Evolutionary conservation across 106 monocot genomes (phyloP).

Genomic region (Chionographis japonica): DNA sequence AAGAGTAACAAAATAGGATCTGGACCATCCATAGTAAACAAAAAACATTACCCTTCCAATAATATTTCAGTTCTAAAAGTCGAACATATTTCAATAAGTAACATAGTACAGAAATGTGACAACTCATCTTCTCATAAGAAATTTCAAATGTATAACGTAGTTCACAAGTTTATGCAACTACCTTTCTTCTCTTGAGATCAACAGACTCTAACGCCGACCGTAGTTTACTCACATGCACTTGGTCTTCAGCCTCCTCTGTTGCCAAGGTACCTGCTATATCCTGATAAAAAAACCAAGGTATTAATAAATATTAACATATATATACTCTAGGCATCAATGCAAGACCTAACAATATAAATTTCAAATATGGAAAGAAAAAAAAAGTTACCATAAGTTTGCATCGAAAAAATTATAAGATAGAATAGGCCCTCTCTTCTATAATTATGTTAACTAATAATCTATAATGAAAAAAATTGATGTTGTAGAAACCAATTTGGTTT

Average conservation of each 20-base stretch:
- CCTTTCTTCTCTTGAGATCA: slow-evolving; percentile 97
- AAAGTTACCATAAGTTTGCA: no score
- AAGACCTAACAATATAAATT: neutral
- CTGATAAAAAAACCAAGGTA: slow-evolving; percentile 30
- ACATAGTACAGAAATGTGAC: neutral
- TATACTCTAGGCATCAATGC: neutral
- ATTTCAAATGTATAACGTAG: neutral
- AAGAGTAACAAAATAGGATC: no score
- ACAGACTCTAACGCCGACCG: slow-evolving; percentile 98
- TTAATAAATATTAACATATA: neutral
- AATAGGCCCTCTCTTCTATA: no score
- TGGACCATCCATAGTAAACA: neutral
- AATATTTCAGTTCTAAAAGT: no score
- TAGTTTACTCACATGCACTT: slow-evolving; percentile 73
- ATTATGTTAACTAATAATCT: no score
- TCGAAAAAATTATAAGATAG: no score
- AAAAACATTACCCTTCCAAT: neutral
- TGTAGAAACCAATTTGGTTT: no score
- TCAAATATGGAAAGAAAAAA: no score
- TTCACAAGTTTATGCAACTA: slow-evolving; percentile 12
- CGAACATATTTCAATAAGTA: no score
- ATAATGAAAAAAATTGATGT: no score
- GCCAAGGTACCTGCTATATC: slow-evolving; percentile 99
- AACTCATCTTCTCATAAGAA: neutral
- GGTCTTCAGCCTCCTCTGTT: slow-evolving; percentile 79